A percentile compares a stretch with the other conserved stretches of the same genome.
Conservation (phyloP, 306 rosid genomes). For the Cicer arietinum region DNA sequence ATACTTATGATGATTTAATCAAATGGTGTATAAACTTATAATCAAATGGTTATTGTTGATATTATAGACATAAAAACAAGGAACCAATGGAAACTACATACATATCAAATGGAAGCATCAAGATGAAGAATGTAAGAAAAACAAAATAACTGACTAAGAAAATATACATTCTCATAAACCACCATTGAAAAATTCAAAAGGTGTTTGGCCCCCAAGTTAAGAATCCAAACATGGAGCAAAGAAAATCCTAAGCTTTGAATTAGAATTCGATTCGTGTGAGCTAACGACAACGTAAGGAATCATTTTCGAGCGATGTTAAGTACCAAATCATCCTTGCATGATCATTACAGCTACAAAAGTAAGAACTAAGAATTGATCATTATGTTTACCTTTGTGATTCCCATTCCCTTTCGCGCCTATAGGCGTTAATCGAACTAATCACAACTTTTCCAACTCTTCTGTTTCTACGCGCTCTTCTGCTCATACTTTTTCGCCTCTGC, state of each 20-base stretch:
- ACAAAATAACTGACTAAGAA: neutral
- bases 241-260: conserved; percentile 19
- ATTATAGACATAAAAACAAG: neutral
- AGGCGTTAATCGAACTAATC: conserved; percentile 53
- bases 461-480: conserved; percentile 65
- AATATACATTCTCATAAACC: conserved; percentile 32
- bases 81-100: neutral
- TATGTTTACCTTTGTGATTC: conserved; percentile 53
- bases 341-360: conserved; percentile 1
- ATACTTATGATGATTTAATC: no score
- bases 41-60: no score
- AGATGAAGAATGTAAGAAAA: conserved; percentile 3
- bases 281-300: neutral
- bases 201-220: conserved; percentile 42
- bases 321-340: conserved; percentile 30
- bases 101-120: neutral
- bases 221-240: conserved; percentile 28
- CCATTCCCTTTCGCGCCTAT: conserved; percentile 72
- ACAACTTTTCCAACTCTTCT: conserved; percentile 79
- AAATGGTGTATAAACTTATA: no score
- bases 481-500: conserved; percentile 56
- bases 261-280: neutral
- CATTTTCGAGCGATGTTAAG: conserved; percentile 24
- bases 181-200: conserved; percentile 12
- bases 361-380: conserved; percentile 8